These are phyloP conservation scores for Syzygium oleosum DNA, from an alignment of 345 rosid genomes.

Conservation along the genomic window DNA sequence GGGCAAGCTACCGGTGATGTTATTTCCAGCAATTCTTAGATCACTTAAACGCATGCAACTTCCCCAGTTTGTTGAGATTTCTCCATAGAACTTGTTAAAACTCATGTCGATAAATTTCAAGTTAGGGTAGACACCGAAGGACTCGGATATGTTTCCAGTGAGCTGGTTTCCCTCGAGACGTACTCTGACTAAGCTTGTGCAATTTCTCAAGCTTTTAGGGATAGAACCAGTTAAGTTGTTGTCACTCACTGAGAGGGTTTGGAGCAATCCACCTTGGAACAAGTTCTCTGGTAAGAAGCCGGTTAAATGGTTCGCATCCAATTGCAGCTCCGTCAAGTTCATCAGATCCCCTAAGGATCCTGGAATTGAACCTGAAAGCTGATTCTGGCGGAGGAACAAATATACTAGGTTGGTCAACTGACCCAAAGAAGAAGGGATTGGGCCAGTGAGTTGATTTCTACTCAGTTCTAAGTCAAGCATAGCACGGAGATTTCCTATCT, in stretches of 20 bases:
- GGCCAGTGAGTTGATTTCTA: neutral
- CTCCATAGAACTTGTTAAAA: slow-evolving; percentile 16
- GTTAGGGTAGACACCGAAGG: slow-evolving; percentile 10
- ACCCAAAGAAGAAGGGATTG: slow-evolving; percentile 17
- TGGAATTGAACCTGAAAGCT: slow-evolving; percentile 22
- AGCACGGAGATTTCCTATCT: slow-evolving; percentile 6
- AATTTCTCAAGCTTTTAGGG: slow-evolving; percentile 15
- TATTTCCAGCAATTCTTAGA: slow-evolving; percentile 8
- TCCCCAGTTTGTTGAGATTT: slow-evolving; percentile 22
- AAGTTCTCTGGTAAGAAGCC: neutral
- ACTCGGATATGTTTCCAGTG: slow-evolving; percentile 8
- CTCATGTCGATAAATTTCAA: slow-evolving; percentile 16
- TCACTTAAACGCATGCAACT: neutral
- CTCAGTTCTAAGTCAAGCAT: neutral
- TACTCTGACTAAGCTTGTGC: slow-evolving; percentile 15
- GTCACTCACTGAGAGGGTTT: neutral
- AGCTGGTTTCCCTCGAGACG: slow-evolving; percentile 13
- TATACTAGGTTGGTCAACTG: slow-evolving; percentile 15
- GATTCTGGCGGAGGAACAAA: slow-evolving; percentile 20
- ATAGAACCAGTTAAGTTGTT: slow-evolving; percentile 17
- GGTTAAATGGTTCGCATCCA: neutral
- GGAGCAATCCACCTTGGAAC: neutral
- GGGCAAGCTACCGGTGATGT: slow-evolving; percentile 19
- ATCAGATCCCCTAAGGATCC: slow-evolving; percentile 11
- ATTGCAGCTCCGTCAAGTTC: neutral